phyloP scores from a whole-genome alignment of 2,329 filamentous ascomycete genomes.

The Clonostachys rosea region DNA sequence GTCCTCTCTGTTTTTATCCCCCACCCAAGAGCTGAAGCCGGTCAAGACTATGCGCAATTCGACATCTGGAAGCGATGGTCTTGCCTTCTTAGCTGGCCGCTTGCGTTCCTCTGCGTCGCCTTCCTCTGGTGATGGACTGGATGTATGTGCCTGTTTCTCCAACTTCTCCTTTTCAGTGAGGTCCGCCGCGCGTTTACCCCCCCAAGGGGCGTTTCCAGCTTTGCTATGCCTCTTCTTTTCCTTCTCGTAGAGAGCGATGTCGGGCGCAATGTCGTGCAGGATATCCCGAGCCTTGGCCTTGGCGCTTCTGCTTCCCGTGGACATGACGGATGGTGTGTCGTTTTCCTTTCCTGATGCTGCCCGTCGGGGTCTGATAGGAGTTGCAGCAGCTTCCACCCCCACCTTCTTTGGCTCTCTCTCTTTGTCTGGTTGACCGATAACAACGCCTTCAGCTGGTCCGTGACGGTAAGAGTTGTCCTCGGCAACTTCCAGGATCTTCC shows the following conservation, averaged over 20 bases:
- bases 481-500: slow-evolving; percentile 42
- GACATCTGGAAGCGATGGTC: slow-evolving; percentile 56
- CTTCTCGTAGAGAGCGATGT: slow-evolving; percentile 88
- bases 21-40: slow-evolving; percentile 78
- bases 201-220: slow-evolving; percentile 46
- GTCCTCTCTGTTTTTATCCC: slow-evolving; percentile 69
- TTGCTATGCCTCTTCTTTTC: slow-evolving; percentile 73
- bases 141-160: slow-evolving; percentile 37
- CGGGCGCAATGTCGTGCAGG: slow-evolving; percentile 72
- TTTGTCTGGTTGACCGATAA: slow-evolving; percentile 30
- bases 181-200: slow-evolving; percentile 58
- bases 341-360: slow-evolving; percentile 72
- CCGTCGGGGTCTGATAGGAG: slow-evolving; percentile 35
- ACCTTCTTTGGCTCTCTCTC: slow-evolving; percentile 26
- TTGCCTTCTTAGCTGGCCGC: slow-evolving; percentile 57
- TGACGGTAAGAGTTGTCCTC: slow-evolving; percentile 44
- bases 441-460: slow-evolving; percentile 41
- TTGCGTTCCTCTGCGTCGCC: slow-evolving; percentile 39
- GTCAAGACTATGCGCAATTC: slow-evolving; percentile 77
- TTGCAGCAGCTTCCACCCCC: slow-evolving; percentile 22
- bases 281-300: slow-evolving; percentile 79
- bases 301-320: slow-evolving; percentile 76
- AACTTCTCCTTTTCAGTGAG: slow-evolving; percentile 47
- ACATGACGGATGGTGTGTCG: slow-evolving; percentile 63
- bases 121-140: slow-evolving; percentile 30